A percentile compares a stretch with the other conserved stretches of the same genome.
These are phyloP conservation scores for Amauroascus niger DNA, from an alignment of 2,329 filamentous ascomycete species.

Conservation along the genomic window DNA sequence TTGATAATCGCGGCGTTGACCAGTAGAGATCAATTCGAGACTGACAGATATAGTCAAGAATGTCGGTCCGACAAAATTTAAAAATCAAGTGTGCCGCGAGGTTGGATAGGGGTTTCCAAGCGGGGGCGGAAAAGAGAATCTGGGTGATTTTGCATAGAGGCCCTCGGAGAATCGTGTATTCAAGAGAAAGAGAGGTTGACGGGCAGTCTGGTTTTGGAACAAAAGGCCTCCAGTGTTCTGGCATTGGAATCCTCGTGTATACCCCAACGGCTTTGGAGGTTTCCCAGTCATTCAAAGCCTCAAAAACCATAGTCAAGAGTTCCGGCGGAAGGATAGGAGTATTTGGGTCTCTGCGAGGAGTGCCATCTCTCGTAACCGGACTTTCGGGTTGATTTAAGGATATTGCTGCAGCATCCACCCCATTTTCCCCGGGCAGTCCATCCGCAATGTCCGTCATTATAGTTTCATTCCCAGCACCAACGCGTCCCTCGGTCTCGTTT, in stretches of 20 bases:
- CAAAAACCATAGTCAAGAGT: slow-evolving; percentile 80
- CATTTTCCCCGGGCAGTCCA: background rate
- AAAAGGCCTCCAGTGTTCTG: slow-evolving; percentile 60
- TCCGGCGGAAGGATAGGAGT: slow-evolving; percentile 58
- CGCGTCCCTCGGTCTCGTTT: background rate
- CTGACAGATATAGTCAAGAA: slow-evolving; percentile 63
- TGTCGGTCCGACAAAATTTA: slow-evolving; percentile 73
- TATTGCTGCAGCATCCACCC: background rate
- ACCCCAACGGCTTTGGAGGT: slow-evolving; percentile 70
- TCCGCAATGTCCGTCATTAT: slow-evolving; percentile 14
- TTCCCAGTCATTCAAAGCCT: slow-evolving; percentile 78
- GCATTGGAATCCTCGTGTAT: slow-evolving; percentile 65
- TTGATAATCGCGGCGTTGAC: slow-evolving; percentile 70
- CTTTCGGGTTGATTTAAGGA: slow-evolving; percentile 32
- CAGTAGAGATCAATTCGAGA: slow-evolving; percentile 67
- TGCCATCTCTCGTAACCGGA: background rate
- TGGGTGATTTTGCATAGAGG: slow-evolving; percentile 61
- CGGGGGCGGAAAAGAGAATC: slow-evolving; percentile 58
- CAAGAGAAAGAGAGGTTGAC: slow-evolving; percentile 61
- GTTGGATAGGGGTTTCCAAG: slow-evolving; percentile 64
- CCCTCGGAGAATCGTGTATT: slow-evolving; percentile 72
- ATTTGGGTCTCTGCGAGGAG: background rate
- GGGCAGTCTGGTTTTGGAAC: slow-evolving; percentile 56
- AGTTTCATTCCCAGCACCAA: slow-evolving; percentile 19
- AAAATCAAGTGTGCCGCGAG: slow-evolving; percentile 81